phyloP scores from a whole-genome alignment of 805 yeast species.

The Wickerhamiella qilinensis region DNA sequence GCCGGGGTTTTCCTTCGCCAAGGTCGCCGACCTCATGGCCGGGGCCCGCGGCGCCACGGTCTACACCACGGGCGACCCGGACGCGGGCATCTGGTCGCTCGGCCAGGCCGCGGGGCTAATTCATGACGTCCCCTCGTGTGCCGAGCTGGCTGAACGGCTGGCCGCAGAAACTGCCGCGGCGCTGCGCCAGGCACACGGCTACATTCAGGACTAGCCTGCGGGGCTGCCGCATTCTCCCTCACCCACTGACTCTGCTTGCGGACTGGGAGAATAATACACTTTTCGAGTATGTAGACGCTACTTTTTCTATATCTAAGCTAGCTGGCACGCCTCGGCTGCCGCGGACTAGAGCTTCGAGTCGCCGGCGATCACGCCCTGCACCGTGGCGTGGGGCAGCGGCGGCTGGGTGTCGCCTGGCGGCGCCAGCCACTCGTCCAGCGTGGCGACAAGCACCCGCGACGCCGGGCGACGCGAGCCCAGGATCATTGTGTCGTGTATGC shows the following conservation, averaged over 20 bases:
- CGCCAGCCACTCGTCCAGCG: neutral
- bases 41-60: slow-evolving; percentile 19
- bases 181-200: slow-evolving; percentile 1
- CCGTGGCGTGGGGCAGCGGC: no score
- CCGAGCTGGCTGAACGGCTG: slow-evolving; percentile 16
- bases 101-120: slow-evolving; percentile 20
- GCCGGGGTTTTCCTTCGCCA: slow-evolving; percentile 13
- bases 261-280: no score
- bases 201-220: slow-evolving; percentile 2
- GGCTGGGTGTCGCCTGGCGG: no score
- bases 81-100: slow-evolving; percentile 20
- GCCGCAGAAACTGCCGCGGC: slow-evolving; percentile 14
- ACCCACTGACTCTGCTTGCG: no score
- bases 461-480: neutral
- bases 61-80: slow-evolving; percentile 18
- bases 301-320: no score
- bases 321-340: no score
- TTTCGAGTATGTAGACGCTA: no score
- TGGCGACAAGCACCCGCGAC: neutral
- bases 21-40: slow-evolving; percentile 16
- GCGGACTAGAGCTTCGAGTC: no score
- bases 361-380: no score
- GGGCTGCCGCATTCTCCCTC: no score
- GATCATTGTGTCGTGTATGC: slow-evolving; percentile 12
- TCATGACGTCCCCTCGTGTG: slow-evolving; percentile 20